Base-by-base conservation (phyloP, 495 filamentous ascomycete genomes). In the Lasiosphaeris hirsuta region DNA sequence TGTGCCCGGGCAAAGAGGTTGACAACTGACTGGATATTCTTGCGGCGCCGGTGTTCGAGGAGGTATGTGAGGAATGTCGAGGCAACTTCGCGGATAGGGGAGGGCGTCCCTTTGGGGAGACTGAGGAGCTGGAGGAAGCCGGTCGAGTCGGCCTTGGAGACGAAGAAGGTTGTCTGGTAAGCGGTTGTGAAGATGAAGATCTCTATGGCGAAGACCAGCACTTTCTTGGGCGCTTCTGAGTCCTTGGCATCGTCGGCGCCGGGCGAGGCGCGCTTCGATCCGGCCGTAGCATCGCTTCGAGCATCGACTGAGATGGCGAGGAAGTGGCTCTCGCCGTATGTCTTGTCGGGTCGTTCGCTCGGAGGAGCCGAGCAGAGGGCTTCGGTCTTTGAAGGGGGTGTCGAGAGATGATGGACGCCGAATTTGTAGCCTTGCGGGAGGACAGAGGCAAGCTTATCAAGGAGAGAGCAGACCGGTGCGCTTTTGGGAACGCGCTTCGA, bases 91-190 rank as follows among this genome's bases (percentile, higher is more conserved):
- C 84, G 83, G 33, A 96, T 77, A 0, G 90, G 84, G 1, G 91
- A 96, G 1, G 86, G 81, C 4, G 82, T 82, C 14, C 81, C 81
- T 44, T 78, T 74, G 2, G 81, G 75, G 1, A 86, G 67, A 33
- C 81, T 72, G 38, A 91, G 79, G 0, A 86, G 75, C 65, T 88
- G 78, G 23, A 96, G 72, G 62, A 89, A 93, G 45, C 94, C 94
- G 1, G 92, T 96, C 13, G 93, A 96, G 72, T 99, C 94, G 47
- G 94, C 94, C 73, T 99, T 99, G 54, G 90, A 92, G 38, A 99
- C 86, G 72, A 97, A 99, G 36, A 97, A 81, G 37, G 86, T 96
- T 4, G 88, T 95, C 35, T 89, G 81, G 71, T 84, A 82, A 58
- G 83, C 83, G 35, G 89, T 95, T 17, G 88, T 85, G 61, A 86